These are phyloP conservation scores for Agrocybe pediades DNA, from an alignment of 768 basidiomycete species.

Conservation along the genomic window DNA sequence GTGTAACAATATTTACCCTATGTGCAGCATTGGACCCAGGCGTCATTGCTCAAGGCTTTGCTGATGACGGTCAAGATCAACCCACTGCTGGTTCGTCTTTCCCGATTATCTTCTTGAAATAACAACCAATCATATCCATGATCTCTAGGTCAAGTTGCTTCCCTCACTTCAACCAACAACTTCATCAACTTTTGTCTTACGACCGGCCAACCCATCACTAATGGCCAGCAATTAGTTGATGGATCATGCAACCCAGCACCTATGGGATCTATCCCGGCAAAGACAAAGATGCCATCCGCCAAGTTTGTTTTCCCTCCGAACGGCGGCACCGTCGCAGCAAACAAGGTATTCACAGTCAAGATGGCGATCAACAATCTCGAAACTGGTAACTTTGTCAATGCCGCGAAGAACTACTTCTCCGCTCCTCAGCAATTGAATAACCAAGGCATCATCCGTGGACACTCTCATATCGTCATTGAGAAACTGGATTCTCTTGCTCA, in stretches of 20 bases:
- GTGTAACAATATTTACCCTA: constrained; percentile 2
- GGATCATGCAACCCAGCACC: constrained; percentile 66
- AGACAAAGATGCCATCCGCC: constrained; percentile 47
- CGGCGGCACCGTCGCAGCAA: constrained; percentile 44
- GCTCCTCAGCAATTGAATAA: constrained; percentile 59
- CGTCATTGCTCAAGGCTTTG: constrained; percentile 47
- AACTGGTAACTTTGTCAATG: constrained; percentile 62
- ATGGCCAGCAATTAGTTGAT: constrained; percentile 49
- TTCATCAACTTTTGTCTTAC: constrained; percentile 62
- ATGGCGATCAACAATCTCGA: constrained; percentile 49
- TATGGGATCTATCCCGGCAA: constrained; percentile 57
- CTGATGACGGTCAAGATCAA: constrained; percentile 49
- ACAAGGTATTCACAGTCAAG: constrained; percentile 51
- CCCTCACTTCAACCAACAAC: constrained; percentile 63
- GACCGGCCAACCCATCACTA: constrained; percentile 48
- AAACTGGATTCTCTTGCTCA: constrained; percentile 41
- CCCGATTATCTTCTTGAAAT: not conserved
- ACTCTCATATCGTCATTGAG: constrained; percentile 65
- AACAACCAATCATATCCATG: not conserved
- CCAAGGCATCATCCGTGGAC: constrained; percentile 54
- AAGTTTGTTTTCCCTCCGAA: constrained; percentile 51
- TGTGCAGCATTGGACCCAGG: constrained; percentile 42
- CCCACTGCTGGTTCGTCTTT: constrained; percentile 33
- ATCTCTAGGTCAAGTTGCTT: constrained; percentile 48
- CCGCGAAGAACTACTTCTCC: constrained; percentile 52